Evolutionary conservation across 495 filamentous ascomycete genomes (phyloP), one percentile per base, ranked within the genome.

Genomic region (Usnea hakonensis): DNA sequence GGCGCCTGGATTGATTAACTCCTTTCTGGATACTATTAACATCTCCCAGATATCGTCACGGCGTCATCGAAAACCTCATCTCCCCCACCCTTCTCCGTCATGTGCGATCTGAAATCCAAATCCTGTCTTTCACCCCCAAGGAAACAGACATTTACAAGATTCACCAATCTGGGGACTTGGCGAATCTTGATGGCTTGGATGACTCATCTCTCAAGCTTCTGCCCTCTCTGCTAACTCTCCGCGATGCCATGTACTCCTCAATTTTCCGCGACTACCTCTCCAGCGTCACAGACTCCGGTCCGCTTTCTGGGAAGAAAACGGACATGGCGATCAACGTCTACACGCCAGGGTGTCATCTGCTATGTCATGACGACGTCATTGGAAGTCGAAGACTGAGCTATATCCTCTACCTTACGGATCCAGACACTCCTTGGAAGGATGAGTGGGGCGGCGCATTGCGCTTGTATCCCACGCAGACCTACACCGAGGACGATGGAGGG

Each of bases 121-220:
- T 94, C 68, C 85, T 99, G 63, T 85, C 87, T 70, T 98, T 98
- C 77, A 96, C 94, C 54, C 92, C 91, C 65, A 99, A 99, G 76
- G 94, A 99, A 72, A 99, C 94, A 62, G 95, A 99, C 74, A 97
- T 99, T 75, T 99, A 99, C 80, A 96, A 94, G 74, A 97, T 97
- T 72, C 92, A 97, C 80, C 94, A 97, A 76, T 97, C 93, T 35
- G 94, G 94, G 59, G 94, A 99, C 71, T 81, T 99, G 21, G 95
- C 94, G 11, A 99, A 99, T 72, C 85, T 99, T 48, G 91, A 96
- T 74, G 94, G 94, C 6, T 80, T 99, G 9, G 89, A 95, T 58
- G 85, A 90, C 69, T 82, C 87, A 0, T 89, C 91, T 36, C 78
- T 96, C 50, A 83, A 85, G 37, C 88, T 87, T 58, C 78, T 99